Base-by-base conservation (phyloP, 768 basidiomycete species). In the Ramaria rubella region DNA sequence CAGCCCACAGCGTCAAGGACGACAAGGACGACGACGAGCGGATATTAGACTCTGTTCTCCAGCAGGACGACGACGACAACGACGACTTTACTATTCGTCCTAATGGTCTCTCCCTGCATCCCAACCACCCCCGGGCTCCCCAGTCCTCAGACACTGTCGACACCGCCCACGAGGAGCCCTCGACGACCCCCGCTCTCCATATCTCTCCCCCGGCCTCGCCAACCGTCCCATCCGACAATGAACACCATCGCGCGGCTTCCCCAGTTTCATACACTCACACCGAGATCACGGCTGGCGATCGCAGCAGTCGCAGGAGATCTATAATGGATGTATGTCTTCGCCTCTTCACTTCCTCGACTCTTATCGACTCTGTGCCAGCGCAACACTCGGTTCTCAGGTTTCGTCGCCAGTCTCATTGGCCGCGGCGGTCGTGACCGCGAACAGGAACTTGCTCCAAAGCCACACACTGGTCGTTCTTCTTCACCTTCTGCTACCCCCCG, bases 381-480 rank as follows among this genome's bases (percentile, higher is more conserved):
- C 56, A 72, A 84, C 36, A 77, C 85, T 26, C 79, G 90, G 27
- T 75, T 92, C 29, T 92, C 90, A 24, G 90, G 90, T n/a, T 92
- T 92, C 70, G 83, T 91, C 67, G 85, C 81, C 15, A 82, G 81
- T 63, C 76, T 92, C 57, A 87, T 92, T 5, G 82, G 86, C 65
- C 81, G 64, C 7, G 49, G 89, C 55, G 86, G 90, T 52, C 71
- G 69, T 38, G 61, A 69, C 14, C 64, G 72, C 3, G 70, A 34
- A 68, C 69, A 60, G 19, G 50, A 66, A 1, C 55, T 62, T 11
- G 58, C 62, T 2, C 62, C 68, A 1, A 59, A 60, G 29, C 67
- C 78, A 3, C 72, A 72, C 53, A 60, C 70, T 21, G 69, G 68
- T 1, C 80, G 82, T 3, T 76, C 83, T 24, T 66, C 80, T 1